phyloP scores from a whole-genome alignment of 495 filamentous ascomycete genomes.

The Tetracladium marchalianum region DNA sequence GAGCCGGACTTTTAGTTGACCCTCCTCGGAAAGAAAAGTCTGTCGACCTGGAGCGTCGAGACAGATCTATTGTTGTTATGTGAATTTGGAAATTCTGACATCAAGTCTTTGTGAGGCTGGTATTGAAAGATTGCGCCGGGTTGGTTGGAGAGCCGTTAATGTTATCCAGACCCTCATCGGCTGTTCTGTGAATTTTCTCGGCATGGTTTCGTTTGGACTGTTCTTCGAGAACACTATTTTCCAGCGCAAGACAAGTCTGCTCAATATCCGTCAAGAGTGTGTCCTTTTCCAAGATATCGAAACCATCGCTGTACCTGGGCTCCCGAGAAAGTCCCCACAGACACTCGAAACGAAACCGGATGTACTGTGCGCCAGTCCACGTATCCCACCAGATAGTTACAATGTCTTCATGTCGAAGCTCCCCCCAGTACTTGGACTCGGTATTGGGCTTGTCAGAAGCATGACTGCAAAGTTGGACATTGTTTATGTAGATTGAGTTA shows the following conservation, averaged over 20 bases:
- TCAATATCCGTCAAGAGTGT: slow-evolving; percentile 10
- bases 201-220: slow-evolving; percentile 3
- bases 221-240: slow-evolving; percentile 6
- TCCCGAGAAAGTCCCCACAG: slow-evolving; percentile 40
- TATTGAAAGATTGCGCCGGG: no score
- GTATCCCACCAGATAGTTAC: slow-evolving; percentile 49
- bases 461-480: slow-evolving; percentile 40
- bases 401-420: slow-evolving; percentile 61
- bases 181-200: not conserved
- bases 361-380: slow-evolving; percentile 27
- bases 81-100: no score
- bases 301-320: slow-evolving; percentile 3
- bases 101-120: no score
- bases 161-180: no score
- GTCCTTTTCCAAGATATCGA: not conserved
- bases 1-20: no score
- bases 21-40: no score
- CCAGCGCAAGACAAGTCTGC: slow-evolving; percentile 5
- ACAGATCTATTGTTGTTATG: no score
- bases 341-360: slow-evolving; percentile 45
- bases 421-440: slow-evolving; percentile 47
- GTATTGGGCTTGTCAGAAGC: slow-evolving; percentile 29
- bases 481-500: slow-evolving; percentile 65
- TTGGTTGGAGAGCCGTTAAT: no score
- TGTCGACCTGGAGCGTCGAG: no score